Base-by-base conservation (phyloP, 2,329 filamentous ascomycete species). In the Pseudocercospora cruenta region DNA sequence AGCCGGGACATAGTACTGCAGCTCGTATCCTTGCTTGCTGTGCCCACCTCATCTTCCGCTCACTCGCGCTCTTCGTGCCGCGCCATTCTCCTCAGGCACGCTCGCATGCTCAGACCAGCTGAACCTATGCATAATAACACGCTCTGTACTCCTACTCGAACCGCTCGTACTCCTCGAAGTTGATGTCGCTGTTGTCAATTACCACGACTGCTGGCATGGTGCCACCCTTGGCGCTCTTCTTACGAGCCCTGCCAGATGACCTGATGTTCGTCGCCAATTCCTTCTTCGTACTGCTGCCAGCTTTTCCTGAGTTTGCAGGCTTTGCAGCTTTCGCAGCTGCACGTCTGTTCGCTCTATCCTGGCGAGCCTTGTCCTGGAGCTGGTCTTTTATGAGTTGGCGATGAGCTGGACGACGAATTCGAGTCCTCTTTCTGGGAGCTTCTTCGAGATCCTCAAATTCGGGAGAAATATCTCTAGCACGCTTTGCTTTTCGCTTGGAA, bases 141-240 rank as follows among this genome's bases (percentile, higher is more conserved):
- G 14, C 1, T 24, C 36, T 16, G 12, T 19, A 22, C 14, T 55
- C 1, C 47, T 45, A 62, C 33, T 58, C 33, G n/a, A 43, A 62
- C 2, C 63, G 60, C 55, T 61, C 36, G 31, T 69, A 69, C 51
- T 63, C 63, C 3, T 60, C 53, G 21, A 67, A 31, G 16, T 67
- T 16, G 60, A 69, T 62, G n/a, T 39, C 47, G n/a, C 31, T 59
- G 28, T 63, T 60, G 36, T 69, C 67, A 28, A 66, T 33, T 22
- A 59, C 16, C 22, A 53, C 28, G 10, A 24, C 36, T 26, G 31
- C 47, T 14, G 19, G 47, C 47, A 49, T 65, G 21, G 28, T 51
- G 31, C 31, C 57, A 22, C 16, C 31, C 58, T 28, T 60, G 24
- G 24, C 24, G 28, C 8, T 58, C 22, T 33, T 61, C 47, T 58